Conservation (phyloP, 176 grass and related monocot genomes). For the Saccharum spontaneum region DNA sequence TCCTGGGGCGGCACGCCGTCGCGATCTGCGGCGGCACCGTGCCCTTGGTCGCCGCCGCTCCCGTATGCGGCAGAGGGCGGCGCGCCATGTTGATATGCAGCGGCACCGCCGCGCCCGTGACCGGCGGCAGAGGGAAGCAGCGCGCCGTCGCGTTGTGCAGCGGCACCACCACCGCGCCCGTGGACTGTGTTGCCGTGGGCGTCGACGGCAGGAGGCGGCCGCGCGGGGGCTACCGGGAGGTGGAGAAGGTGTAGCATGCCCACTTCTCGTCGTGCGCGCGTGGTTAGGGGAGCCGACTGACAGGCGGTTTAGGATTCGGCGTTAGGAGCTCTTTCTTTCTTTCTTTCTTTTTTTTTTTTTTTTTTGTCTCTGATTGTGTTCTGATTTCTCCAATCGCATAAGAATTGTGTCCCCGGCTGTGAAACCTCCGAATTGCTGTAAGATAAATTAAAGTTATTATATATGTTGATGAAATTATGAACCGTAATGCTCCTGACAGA, state of each 20-base stretch:
- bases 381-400: no score
- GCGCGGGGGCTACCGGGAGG: not conserved
- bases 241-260: conserved; percentile 37
- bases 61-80: not conserved
- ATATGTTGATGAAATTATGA: no score
- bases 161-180: not conserved
- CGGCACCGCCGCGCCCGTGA: not conserved
- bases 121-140: not conserved
- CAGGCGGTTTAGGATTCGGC: no score
- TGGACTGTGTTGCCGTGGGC: not conserved
- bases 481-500: no score
- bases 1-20: conserved; percentile 21
- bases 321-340: no score
- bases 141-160: not conserved
- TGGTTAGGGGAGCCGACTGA: no score
- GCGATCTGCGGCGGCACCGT: not conserved
- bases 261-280: no score
- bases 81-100: conserved; percentile 54
- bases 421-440: no score
- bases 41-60: not conserved
- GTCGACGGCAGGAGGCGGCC: not conserved
- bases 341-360: no score
- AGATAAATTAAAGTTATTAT: no score
- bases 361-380: no score
- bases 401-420: no score